These are phyloP conservation scores for Tulasnella calospora DNA, from an alignment of 768 basidiomycete species.

Conservation along the genomic window DNA sequence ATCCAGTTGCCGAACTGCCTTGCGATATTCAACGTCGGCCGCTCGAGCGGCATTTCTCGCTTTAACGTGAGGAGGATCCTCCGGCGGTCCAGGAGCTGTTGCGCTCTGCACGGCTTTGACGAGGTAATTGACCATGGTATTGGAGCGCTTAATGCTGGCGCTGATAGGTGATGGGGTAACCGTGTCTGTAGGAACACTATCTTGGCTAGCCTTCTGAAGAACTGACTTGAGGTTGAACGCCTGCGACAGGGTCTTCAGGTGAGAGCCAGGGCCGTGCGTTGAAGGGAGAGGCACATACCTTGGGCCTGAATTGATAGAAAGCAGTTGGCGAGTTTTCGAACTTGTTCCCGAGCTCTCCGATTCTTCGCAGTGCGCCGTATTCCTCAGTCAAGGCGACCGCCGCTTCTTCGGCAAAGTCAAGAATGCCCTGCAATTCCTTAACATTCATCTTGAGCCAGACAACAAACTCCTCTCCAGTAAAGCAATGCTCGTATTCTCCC, in stretches of 20 bases:
- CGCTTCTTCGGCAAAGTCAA: slow-evolving; percentile 75
- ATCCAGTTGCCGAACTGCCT: slow-evolving; percentile 76
- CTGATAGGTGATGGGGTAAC: slow-evolving; percentile 29
- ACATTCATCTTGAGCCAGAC: slow-evolving; percentile 77
- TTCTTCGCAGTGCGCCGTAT: slow-evolving; percentile 59
- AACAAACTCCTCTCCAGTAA: slow-evolving; percentile 85
- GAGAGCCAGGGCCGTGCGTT: not conserved
- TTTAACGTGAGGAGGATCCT: slow-evolving; percentile 64
- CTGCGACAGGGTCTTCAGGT: slow-evolving; percentile 35
- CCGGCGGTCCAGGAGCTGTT: slow-evolving; percentile 36
- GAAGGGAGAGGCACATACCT: slow-evolving; percentile 45
- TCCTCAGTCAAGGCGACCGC: slow-evolving; percentile 58
- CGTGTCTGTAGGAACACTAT: slow-evolving; percentile 35
- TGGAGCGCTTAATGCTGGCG: slow-evolving; percentile 53
- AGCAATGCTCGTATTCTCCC: slow-evolving; percentile 80
- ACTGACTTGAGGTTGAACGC: slow-evolving; percentile 51
- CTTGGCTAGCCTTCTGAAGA: slow-evolving; percentile 31
- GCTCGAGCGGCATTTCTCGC: slow-evolving; percentile 73
- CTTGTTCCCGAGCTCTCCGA: slow-evolving; percentile 65
- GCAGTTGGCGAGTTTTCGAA: slow-evolving; percentile 75
- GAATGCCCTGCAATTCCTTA: slow-evolving; percentile 66
- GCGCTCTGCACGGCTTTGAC: slow-evolving; percentile 59
- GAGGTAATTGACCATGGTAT: slow-evolving; percentile 63
- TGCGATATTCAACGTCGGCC: slow-evolving; percentile 74
- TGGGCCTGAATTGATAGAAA: slow-evolving; percentile 78